Percentiles rank a stretch among this genome's conserved stretches.
Evolutionary conservation across 202 grass and related monocot species (phyloP).

Genomic region (Dendrocalamus latiflorus): DNA sequence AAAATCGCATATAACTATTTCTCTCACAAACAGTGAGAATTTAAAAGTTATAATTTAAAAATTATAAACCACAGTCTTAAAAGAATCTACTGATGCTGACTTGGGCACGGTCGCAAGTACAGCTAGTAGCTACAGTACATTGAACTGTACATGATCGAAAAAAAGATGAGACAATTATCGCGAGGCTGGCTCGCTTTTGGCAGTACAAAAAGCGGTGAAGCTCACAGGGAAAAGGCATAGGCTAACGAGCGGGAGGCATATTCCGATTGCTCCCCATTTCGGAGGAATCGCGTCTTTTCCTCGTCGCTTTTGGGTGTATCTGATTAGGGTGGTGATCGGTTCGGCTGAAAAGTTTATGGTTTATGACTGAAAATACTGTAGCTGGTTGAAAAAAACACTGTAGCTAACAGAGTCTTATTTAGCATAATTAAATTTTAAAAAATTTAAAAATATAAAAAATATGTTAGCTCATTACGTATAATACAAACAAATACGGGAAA

Average conservation of each 20-base stretch:
- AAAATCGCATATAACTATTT: no score
- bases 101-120: background rate
- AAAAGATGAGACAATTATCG: background rate
- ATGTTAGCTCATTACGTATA: no score
- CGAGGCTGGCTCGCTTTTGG: background rate
- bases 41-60: no score
- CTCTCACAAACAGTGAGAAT: no score
- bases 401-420: no score
- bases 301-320: background rate
- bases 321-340: no score
- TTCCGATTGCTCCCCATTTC: background rate
- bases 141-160: background rate
- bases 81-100: background rate
- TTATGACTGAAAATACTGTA: no score
- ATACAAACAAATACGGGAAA: no score
- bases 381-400: no score
- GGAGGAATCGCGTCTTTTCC: background rate
- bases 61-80: rapidly evolving
- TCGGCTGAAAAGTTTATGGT: no score
- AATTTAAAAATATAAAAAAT: no score
- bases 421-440: no score
- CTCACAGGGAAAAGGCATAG: background rate
- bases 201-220: background rate
- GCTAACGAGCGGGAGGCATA: background rate
- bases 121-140: background rate